Percentiles rank a stretch among this genome's conserved stretches.
Conservation (phyloP, 768 basidiomycete species). For the Cyathus striatus region DNA sequence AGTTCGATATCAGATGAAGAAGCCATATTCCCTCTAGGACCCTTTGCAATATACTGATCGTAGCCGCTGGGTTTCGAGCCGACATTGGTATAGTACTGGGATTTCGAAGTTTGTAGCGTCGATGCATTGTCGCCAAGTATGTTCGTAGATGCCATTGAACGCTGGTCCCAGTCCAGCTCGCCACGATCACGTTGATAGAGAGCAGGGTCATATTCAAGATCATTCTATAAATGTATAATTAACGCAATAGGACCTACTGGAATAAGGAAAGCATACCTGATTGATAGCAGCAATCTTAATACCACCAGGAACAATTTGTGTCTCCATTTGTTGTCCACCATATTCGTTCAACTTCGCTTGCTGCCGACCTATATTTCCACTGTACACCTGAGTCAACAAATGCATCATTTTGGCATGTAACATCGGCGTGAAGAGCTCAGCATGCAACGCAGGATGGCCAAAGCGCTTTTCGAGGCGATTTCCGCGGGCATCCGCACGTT, state of each 20-base stretch:
- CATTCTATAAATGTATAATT: constrained; percentile 31
- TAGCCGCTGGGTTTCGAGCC: constrained; percentile 34
- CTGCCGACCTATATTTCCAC: constrained; percentile 61
- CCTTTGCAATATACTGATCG: constrained; percentile 52
- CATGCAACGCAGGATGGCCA: constrained; percentile 88
- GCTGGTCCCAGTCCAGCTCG: constrained; percentile 84
- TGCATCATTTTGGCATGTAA: constrained; percentile 83
- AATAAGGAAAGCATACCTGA: constrained; percentile 39
- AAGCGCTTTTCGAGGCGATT: constrained; percentile 86
- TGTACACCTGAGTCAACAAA: constrained; percentile 69
- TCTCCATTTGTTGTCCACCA: constrained; percentile 71
- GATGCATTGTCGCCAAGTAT: constrained; percentile 40
- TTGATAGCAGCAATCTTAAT: constrained; percentile 80
- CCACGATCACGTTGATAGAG: constrained; percentile 78
- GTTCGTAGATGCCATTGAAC: constrained; percentile 62
- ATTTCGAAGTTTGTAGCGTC: constrained; percentile 35
- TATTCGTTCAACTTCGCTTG: constrained; percentile 71
- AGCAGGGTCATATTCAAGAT: constrained; percentile 79
- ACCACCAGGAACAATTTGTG: constrained; percentile 71
- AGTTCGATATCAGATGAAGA: constrained; percentile 44
- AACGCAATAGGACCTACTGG: not conserved
- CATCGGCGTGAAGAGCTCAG: constrained; percentile 86
- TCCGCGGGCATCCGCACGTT: constrained; percentile 65
- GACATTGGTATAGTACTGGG: constrained; percentile 30
- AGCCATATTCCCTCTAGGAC: constrained; percentile 22